These are phyloP conservation scores for Cercospora berteroae DNA, from an alignment of 2,329 filamentous ascomycete genomes.

Conservation along the genomic window DNA sequence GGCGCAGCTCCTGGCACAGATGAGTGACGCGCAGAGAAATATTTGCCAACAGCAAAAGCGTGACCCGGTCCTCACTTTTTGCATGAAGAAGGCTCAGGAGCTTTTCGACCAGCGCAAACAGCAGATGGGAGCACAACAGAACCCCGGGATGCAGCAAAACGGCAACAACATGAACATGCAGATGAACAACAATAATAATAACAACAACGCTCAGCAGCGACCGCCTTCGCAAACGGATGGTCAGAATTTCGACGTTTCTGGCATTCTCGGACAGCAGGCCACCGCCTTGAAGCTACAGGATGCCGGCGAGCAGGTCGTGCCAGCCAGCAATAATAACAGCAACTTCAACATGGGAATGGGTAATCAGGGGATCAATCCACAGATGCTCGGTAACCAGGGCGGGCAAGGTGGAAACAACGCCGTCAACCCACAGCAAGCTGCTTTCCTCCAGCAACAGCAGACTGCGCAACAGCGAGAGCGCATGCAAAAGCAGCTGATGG, in stretches of 20 bases:
- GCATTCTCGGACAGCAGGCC: conserved; percentile 60
- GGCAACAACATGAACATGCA: conserved; percentile 29
- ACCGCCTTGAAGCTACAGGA: conserved; percentile 62
- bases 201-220: conserved; percentile 30
- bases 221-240: conserved; percentile 40
- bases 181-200: conserved; percentile 35
- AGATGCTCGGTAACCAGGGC: conserved; percentile 38
- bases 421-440: conserved; percentile 42
- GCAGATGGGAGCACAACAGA: conserved; percentile 17
- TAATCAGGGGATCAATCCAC: conserved; percentile 35
- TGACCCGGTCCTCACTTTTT: conserved; percentile 30
- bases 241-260: conserved; percentile 49
- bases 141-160: conserved; percentile 17
- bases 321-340: conserved; percentile 57
- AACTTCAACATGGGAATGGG: conserved; percentile 34
- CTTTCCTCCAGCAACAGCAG: conserved; percentile 38
- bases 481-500: conserved; percentile 40
- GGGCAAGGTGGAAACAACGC: conserved; percentile 21
- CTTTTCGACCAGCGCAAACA: conserved; percentile 12
- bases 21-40: conserved; percentile 27
- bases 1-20: conserved; percentile 22
- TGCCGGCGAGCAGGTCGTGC: conserved; percentile 62
- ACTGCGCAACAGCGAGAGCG: conserved; percentile 44
- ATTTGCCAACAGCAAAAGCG: conserved; percentile 13
- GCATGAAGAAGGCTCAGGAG: conserved; percentile 23